A percentile compares a stretch with the other conserved stretches of the same genome.
phyloP scores from a whole-genome alignment of 1,284 basidiomycete species.

The Lentinula novae-zelandiae region DNA sequence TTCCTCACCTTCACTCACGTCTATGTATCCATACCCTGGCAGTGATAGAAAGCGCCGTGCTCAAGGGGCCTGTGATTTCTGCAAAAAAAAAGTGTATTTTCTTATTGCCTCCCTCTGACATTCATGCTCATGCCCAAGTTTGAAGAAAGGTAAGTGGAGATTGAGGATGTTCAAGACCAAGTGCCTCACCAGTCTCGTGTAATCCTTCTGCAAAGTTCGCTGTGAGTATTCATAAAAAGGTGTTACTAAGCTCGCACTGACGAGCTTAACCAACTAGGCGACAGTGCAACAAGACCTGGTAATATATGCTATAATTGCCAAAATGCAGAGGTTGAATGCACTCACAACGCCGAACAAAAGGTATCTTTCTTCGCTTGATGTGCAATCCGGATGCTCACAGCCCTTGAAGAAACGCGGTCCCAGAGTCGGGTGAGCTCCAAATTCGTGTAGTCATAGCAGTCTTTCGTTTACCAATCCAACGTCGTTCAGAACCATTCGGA shows the following conservation, averaged over 20 bases:
- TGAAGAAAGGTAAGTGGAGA: slow-evolving; percentile 1
- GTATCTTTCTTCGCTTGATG: background rate
- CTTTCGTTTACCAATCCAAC: background rate
- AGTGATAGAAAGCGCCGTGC: background rate
- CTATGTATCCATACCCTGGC: background rate
- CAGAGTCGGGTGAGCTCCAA: background rate
- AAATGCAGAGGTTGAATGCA: slow-evolving; percentile 8
- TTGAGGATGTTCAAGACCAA: background rate
- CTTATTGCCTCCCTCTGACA: background rate
- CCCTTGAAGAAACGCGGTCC: slow-evolving; percentile 4
- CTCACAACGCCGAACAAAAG: slow-evolving; percentile 7
- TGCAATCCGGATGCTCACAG: background rate
- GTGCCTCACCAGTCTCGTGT: background rate
- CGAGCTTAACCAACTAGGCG: slow-evolving; percentile 1
- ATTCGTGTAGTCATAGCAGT: background rate
- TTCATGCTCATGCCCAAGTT: background rate
- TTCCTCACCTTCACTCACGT: background rate
- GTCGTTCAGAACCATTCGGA: background rate
- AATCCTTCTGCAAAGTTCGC: slow-evolving; percentile 2
- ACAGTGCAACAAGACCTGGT: slow-evolving; percentile 6
- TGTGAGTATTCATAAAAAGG: background rate
- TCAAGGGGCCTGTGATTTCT: background rate
- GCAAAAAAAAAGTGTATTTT: background rate
- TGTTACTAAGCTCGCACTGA: background rate
- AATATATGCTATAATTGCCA: slow-evolving; percentile 10